Evolutionary conservation across 208 protist genomes (phyloP).

Genomic region (Trichomonas vaginalis): DNA sequence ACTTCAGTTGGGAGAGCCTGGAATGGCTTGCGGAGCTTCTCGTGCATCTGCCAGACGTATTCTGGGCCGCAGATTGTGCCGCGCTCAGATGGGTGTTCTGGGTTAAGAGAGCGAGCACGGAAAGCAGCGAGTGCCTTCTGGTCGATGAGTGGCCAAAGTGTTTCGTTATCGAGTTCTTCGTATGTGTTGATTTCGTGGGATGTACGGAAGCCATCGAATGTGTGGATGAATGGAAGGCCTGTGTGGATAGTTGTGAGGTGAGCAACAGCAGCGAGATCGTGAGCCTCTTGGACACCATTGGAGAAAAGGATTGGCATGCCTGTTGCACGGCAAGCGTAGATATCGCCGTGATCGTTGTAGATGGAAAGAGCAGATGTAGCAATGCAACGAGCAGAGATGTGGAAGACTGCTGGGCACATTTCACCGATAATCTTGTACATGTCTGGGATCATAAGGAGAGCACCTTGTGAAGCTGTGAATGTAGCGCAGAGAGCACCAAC

Average conservation of each 20-base stretch:
- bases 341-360: no score
- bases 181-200: no score
- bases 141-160: constrained; percentile 35
- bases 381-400: constrained; percentile 47
- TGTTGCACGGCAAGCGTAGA: constrained; percentile 37
- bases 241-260: constrained; percentile 48
- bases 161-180: no score
- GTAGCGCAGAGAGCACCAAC: constrained; percentile 41
- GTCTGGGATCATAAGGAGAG: no score
- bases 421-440: constrained; percentile 56
- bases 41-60: no score
- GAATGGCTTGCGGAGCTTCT: not conserved
- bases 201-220: no score
- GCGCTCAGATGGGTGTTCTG: constrained; percentile 35
- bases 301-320: constrained; percentile 47
- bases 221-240: constrained; percentile 32
- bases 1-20: not conserved
- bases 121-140: constrained; percentile 19
- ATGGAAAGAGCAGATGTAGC: no score
- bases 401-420: constrained; percentile 45
- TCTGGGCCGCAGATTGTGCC: no score
- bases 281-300: constrained; percentile 41
- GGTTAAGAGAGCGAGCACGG: constrained; percentile 38
- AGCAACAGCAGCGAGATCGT: constrained; percentile 45
- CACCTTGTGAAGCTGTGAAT: no score